A percentile compares a stretch with the other conserved stretches of the same genome.
These are phyloP conservation scores for Leishmania aethiopica DNA, from an alignment of 208 protist species.

Conservation along the genomic window DNA sequence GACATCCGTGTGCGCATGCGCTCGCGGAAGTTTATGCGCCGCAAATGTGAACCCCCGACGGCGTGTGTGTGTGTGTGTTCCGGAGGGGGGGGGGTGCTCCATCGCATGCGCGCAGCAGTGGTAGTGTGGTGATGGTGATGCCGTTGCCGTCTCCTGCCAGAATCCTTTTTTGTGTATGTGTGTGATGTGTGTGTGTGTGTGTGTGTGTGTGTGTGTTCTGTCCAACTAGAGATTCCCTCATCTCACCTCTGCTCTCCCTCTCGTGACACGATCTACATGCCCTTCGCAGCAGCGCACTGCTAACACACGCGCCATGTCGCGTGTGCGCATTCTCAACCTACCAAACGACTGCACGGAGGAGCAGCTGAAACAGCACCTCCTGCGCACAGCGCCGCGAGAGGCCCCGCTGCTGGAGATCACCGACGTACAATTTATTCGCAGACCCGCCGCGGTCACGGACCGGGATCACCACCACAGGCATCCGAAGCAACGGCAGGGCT, in stretches of 20 bases:
- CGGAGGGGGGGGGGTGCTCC: too few relatives aligned
- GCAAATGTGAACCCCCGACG: too few relatives aligned
- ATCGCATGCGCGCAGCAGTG: not conserved
- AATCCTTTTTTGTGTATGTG: not conserved
- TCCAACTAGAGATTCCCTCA: not conserved
- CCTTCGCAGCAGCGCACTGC: not conserved
- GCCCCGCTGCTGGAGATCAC: constrained; percentile 91
- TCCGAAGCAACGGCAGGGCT: constrained; percentile 16
- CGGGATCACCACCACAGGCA: constrained; percentile 18
- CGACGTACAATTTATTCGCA: constrained; percentile 64
- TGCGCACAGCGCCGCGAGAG: constrained; percentile 57
- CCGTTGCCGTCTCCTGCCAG: not conserved
- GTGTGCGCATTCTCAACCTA: constrained; percentile 95
- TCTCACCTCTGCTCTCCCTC: not conserved
- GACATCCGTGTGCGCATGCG: too few relatives aligned
- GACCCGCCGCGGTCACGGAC: constrained; percentile 17
- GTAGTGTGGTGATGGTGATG: not conserved
- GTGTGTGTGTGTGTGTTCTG: not conserved
- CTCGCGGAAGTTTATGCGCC: too few relatives aligned
- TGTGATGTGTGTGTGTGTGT: too few relatives aligned
- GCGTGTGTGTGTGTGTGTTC: not conserved
- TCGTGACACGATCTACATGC: not conserved
- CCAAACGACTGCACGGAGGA: constrained; percentile 94
- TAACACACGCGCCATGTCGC: constrained; percentile 54
- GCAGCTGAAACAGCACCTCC: constrained; percentile 90